Base-by-base conservation (phyloP, 2,329 filamentous ascomycete species). In the Diplodia intermedia region DNA sequence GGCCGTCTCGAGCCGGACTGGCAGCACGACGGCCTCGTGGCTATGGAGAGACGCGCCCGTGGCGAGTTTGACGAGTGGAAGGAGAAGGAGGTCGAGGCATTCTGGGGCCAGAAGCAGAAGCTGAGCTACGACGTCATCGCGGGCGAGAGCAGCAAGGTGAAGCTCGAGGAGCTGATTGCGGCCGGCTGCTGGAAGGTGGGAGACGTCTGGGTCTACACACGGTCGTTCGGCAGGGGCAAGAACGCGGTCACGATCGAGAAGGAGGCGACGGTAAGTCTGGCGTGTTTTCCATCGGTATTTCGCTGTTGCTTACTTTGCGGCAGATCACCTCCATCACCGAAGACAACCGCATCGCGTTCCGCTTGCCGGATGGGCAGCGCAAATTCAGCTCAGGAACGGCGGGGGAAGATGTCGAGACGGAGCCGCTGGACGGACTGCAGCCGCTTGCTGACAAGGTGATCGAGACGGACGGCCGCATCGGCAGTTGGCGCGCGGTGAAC, bases 31-130 rank as follows among this genome's bases (percentile, higher is more conserved):
- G 88, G 88, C 15, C 78, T 81, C 40, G 75, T 81, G 70, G 88
- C 88, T 1, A 82, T 83, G 62, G 73, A 81, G 62, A 80, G 85
- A 69, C 81, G 88, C 12, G 80, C 79, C 1, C 77, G 79, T 0
- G 88, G 88, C 0, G 80, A 81, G 7, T 90, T 86, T 70, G 86
- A 90, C 71, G 78, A 78, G 6, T 87, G 84, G 77, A 85, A 88
- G 74, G 82, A 83, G 55, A 75, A 79, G 55, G 83, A 87, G 69
- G 83, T 83, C 15, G 85, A 89, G 73, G 75, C 81, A 67, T 86
- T 84, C 71, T 89, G 86, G 85, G 86, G 86, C 0, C 83, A 87
- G 74, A 86, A 86, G 70, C 80, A 82, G 73, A 80, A 77, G 69
- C 50, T 68, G 29, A 52, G 47, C 36, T 57, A 68, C 43, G 69